Evolutionary conservation across 2,329 filamentous ascomycete genomes (phyloP).

Genomic region (Penicillium nordicum): DNA sequence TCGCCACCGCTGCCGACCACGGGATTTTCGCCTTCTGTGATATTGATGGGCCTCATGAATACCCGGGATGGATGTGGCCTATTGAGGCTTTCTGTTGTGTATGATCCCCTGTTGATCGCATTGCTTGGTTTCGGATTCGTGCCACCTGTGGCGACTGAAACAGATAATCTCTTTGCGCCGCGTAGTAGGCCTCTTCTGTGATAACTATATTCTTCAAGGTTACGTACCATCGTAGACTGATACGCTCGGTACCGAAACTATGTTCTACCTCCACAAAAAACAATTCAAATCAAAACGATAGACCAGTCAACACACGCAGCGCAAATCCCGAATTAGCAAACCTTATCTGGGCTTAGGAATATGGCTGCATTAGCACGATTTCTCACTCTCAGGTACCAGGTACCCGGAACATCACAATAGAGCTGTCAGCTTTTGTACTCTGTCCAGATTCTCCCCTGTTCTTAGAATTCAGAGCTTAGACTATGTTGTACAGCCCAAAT

Average conservation of each 20-base stretch:
- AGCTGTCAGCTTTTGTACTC: slow-evolving; percentile 14
- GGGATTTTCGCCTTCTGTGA: background rate
- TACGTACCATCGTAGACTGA: background rate
- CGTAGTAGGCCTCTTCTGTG: too few relatives aligned
- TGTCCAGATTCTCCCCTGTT: slow-evolving; percentile 13
- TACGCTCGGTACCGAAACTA: background rate
- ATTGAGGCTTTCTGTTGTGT: background rate
- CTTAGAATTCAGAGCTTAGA: background rate
- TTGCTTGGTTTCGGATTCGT: background rate
- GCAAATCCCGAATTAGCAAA: slow-evolving; percentile 5
- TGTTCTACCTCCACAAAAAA: background rate
- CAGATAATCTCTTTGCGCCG: background rate
- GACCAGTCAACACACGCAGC: background rate
- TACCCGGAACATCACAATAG: slow-evolving; percentile 2
- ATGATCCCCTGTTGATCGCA: background rate
- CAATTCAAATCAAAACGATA: background rate
- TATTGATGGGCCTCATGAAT: background rate
- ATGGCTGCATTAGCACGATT: slow-evolving; percentile 15
- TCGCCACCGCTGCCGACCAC: slow-evolving; percentile 8
- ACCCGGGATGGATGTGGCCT: too few relatives aligned
- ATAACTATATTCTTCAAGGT: background rate
- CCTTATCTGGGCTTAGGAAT: slow-evolving; percentile 6
- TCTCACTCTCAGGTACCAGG: slow-evolving; percentile 3
- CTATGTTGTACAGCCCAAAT: background rate
- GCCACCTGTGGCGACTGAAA: background rate